Conservation (phyloP, 805 yeast species). For the Peterozyma xylosa region DNA sequence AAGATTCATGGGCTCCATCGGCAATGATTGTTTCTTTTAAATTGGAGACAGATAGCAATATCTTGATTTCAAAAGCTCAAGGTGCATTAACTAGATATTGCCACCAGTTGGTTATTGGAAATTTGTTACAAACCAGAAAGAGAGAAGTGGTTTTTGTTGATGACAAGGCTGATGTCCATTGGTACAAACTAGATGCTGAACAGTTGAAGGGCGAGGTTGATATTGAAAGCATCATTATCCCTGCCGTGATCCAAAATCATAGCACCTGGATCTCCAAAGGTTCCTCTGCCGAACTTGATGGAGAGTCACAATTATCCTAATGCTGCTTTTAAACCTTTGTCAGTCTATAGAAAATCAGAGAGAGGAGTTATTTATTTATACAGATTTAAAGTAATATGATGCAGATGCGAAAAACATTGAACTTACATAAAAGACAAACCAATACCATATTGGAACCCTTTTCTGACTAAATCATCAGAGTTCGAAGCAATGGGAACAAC, state of each 20-base stretch:
- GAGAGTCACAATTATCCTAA: too few species aligned
- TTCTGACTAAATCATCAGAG: slow-evolving; percentile 37
- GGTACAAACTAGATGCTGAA: slow-evolving; percentile 43
- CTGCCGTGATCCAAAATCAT: slow-evolving; percentile 65
- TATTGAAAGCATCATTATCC: slow-evolving; percentile 77
- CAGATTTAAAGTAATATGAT: not conserved
- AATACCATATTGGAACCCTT: slow-evolving; percentile 53
- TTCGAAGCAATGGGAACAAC: slow-evolving; percentile 39
- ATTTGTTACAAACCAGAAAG: slow-evolving; percentile 82
- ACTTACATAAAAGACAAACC: slow-evolving; percentile 47
- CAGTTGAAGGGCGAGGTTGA: slow-evolving; percentile 37
- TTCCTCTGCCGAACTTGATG: slow-evolving; percentile 7
- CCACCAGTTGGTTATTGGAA: slow-evolving; percentile 94
- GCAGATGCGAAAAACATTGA: slow-evolving; percentile 2
- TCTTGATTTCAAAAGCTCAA: slow-evolving; percentile 67
- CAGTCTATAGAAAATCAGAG: not conserved
- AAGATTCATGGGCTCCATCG: slow-evolving; percentile 89
- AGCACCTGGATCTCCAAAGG: slow-evolving; percentile 43
- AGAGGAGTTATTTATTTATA: not conserved
- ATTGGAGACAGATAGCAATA: slow-evolving; percentile 74
- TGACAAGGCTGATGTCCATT: slow-evolving; percentile 29
- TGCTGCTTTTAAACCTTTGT: slow-evolving; percentile 9
- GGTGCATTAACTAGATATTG: slow-evolving; percentile 78
- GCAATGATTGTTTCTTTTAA: slow-evolving; percentile 95
- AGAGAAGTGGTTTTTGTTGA: slow-evolving; percentile 81